Base-by-base conservation (phyloP, 345 rosid genomes). In the Populus ilicifolia region DNA sequence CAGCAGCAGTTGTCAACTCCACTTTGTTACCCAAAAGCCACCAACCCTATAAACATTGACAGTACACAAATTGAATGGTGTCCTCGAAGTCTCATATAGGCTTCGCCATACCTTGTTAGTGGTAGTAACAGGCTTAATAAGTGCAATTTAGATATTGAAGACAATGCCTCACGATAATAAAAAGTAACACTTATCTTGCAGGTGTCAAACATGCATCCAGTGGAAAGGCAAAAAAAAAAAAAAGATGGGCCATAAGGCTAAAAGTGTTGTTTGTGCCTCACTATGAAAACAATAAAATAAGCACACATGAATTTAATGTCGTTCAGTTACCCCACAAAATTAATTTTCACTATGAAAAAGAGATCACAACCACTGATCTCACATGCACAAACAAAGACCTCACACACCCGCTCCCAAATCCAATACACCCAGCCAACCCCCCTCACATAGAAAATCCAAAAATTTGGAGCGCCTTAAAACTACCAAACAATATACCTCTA, bases 1-100 rank as follows among this genome's bases (percentile, higher is more conserved):
- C 83, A 48, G 89, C 89, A 73, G 83, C 86, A 75, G 80, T 84
- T 62, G 91, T 88, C 74, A 89, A 83, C 80, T 93, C 90, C 82
- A 89, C 94, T 64, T 86, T 86, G 85, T 96, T 93, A 78, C 79
- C 81, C 89, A 92, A 78, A 81, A 96, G 94, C 99, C 99, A 92
- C 97, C 99, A 96, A 43, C 93, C 96, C 98, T 91, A 75, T 39
- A 84, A 69, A 78, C 83, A 16, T 64, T 65, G 48, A 78, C 70
- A 83, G 69, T 29, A 27, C 13, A 39, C 48, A 63, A 52, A 83
- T 18, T 35, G 30, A 78, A 43, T 52, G 33, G 74, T 11, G 35
- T 8, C 11, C 23, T 39, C 25, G 54, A 36, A 46, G 41, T 67
- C 46, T 35, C 13, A 13, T 9, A 52, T 18, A 46, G 36, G 20